A percentile compares a stretch with the other conserved stretches of the same genome.
Evolutionary conservation across 2,329 filamentous ascomycete species (phyloP).

Genomic region (Tolypocladium ophioglossoides): DNA sequence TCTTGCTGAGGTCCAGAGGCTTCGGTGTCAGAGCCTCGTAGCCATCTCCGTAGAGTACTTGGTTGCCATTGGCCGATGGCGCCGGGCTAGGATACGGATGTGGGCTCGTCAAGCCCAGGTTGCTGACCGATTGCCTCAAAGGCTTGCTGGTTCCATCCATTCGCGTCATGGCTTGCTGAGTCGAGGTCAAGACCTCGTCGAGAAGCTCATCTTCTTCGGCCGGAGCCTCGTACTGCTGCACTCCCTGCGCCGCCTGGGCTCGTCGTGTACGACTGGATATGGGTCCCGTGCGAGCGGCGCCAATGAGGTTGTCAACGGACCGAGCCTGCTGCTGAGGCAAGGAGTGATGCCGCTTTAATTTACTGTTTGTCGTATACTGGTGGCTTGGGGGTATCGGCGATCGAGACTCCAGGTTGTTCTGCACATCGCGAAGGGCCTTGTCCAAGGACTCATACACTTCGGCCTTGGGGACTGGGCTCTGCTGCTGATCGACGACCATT

Average conservation of each 20-base stretch:
- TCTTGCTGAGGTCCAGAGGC: conserved; percentile 58
- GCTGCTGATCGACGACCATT: conserved; percentile 59
- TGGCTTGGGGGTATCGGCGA: conserved; percentile 43
- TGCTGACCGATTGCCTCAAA: conserved; percentile 54
- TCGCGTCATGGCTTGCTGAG: conserved; percentile 62
- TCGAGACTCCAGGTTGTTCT: conserved; percentile 37
- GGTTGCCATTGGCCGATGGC: conserved; percentile 73
- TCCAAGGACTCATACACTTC: conserved; percentile 51
- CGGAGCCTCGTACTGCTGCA: conserved; percentile 83
- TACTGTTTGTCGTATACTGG: conserved; percentile 34
- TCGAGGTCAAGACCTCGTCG: conserved; percentile 75
- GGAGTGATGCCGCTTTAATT: conserved; percentile 55
- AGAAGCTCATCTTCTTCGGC: conserved; percentile 95
- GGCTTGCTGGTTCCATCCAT: conserved; percentile 43
- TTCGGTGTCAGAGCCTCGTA: conserved; percentile 54
- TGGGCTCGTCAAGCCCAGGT: conserved; percentile 42
- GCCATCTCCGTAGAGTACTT: conserved; percentile 60
- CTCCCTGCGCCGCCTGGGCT: conserved; percentile 61
- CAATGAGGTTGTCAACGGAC: conserved; percentile 52
- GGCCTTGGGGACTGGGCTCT: conserved; percentile 37
- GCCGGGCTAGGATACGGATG: conserved; percentile 55
- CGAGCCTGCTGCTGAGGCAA: conserved; percentile 51
- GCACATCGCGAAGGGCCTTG: conserved; percentile 43
- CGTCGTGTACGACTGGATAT: conserved; percentile 73
- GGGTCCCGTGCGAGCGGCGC: conserved; percentile 47